Conservation (phyloP, 805 yeast genomes). For the Hanseniaspora nectarophila region DNA sequence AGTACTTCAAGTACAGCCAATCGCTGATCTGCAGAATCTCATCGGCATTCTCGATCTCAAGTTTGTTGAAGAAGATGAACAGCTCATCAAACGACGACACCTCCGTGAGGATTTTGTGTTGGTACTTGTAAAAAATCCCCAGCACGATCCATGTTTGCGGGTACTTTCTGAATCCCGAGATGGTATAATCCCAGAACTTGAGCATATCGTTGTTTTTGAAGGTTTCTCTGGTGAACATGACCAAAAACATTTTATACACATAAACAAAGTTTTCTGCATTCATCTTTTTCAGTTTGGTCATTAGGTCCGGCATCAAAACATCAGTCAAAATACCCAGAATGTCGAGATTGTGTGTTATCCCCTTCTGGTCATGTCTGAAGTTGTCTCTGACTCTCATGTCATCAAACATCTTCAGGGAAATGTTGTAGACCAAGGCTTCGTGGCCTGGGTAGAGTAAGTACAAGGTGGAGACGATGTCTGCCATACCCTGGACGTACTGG, state of each 20-base stretch:
- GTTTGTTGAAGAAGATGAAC: constrained; percentile 81
- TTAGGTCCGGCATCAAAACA: constrained; percentile 76
- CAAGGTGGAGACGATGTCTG: constrained; percentile 79
- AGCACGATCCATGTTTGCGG: constrained; percentile 41
- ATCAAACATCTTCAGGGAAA: constrained; percentile 77
- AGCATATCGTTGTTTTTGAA: constrained; percentile 48
- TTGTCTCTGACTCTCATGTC: constrained; percentile 72
- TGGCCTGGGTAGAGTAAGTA: constrained; percentile 49
- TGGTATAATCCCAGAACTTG: constrained; percentile 9
- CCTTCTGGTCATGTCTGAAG: constrained; percentile 80
- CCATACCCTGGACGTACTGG: constrained; percentile 98
- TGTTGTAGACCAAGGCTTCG: constrained; percentile 77
- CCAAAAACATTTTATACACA: constrained; percentile 87
- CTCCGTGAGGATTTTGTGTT: constrained; percentile 54
- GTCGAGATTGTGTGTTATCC: constrained; percentile 80
- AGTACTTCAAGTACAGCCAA: constrained; percentile 64
- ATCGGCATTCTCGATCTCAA: constrained; percentile 64
- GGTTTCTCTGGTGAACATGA: constrained; percentile 83
- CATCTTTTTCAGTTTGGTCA: constrained; percentile 70
- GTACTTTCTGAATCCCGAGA: constrained; percentile 1
- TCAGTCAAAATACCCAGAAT: constrained; percentile 77
- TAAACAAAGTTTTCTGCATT: constrained; percentile 85
- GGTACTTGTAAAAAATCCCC: constrained; percentile 80
- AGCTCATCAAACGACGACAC: constrained; percentile 79
- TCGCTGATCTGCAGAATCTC: constrained; percentile 78